These are phyloP conservation scores for Trichaptum fuscoviolaceum DNA, from an alignment of 768 basidiomycete species.

Conservation along the genomic window DNA sequence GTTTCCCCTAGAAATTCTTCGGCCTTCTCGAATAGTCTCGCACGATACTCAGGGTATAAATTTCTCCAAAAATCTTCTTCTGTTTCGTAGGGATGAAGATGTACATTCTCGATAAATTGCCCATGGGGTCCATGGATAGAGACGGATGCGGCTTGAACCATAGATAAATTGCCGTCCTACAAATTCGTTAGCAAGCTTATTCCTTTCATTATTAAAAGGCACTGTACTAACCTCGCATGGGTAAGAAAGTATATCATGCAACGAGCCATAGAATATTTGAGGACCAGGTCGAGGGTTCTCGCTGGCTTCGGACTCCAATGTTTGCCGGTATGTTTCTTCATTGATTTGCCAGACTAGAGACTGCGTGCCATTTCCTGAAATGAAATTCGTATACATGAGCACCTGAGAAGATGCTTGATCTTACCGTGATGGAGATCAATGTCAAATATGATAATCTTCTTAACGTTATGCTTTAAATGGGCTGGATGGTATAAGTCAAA, in stretches of 20 bases:
- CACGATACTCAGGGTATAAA: constrained; percentile 66
- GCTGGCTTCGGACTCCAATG: constrained; percentile 44
- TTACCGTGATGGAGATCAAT: constrained; percentile 88
- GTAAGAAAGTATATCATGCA: constrained; percentile 91
- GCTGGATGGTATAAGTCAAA: constrained; percentile 42
- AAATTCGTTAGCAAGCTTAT: constrained; percentile 10
- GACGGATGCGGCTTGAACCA: constrained; percentile 85
- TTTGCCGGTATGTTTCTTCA: constrained; percentile 72
- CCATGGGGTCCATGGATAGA: constrained; percentile 76
- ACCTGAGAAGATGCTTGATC: not conserved
- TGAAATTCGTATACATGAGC: not conserved
- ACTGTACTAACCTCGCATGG: constrained; percentile 70
- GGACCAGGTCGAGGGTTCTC: constrained; percentile 38
- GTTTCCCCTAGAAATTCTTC: constrained; percentile 55
- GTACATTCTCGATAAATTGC: constrained; percentile 84
- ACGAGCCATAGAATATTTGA: constrained; percentile 80
- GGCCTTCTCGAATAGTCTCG: constrained; percentile 58
- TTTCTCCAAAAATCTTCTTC: constrained; percentile 71
- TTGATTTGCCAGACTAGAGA: constrained; percentile 89
- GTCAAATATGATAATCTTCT: constrained; percentile 81
- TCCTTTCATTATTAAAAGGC: not conserved
- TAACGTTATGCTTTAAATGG: constrained; percentile 71
- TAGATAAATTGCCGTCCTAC: constrained; percentile 72
- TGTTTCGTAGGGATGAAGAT: constrained; percentile 67
- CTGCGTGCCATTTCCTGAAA: constrained; percentile 87